Evolutionary conservation across 805 yeast species (phyloP).

Genomic region (Saccharomycopsis selenospora): DNA sequence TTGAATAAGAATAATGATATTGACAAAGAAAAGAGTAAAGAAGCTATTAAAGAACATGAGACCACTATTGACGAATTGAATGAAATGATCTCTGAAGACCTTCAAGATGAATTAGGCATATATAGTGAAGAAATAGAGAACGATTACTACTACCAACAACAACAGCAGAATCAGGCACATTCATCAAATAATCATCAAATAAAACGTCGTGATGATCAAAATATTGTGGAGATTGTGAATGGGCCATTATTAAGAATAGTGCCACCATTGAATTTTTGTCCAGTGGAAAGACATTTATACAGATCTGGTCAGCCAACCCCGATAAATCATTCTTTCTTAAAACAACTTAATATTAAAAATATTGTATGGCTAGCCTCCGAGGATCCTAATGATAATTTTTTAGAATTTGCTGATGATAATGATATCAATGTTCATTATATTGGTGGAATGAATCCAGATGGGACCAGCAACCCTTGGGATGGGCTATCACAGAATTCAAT

Average conservation of each 20-base stretch:
- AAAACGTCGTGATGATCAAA: not conserved
- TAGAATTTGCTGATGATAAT: constrained; percentile 70
- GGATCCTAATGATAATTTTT: constrained; percentile 84
- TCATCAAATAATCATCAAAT: too few relatives aligned
- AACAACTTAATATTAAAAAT: constrained; percentile 65
- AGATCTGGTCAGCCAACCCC: constrained; percentile 93
- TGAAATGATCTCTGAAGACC: constrained; percentile 1
- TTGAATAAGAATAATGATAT: not conserved
- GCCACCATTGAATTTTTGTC: constrained; percentile 93
- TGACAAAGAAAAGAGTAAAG: too few relatives aligned
- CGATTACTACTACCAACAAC: constrained; percentile 23
- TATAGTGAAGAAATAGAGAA: constrained; percentile 28
- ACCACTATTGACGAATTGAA: not conserved
- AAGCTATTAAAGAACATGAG: too few relatives aligned
- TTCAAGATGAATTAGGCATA: not conserved
- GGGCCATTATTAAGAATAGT: constrained; percentile 66
- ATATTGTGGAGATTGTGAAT: constrained; percentile 30
- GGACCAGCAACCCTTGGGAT: constrained; percentile 89
- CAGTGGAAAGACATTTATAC: constrained; percentile 82
- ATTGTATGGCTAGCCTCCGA: constrained; percentile 94
- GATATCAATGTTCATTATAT: constrained; percentile 75
- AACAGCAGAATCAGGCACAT: too few relatives aligned
- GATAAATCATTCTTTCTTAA: constrained; percentile 81
- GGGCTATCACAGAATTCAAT: constrained; percentile 80
- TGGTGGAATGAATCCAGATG: constrained; percentile 59